Evolutionary conservation across 257 asterid species (phyloP), one percentile per base, ranked within the genome.

Genomic region (Capsicum chinense): DNA sequence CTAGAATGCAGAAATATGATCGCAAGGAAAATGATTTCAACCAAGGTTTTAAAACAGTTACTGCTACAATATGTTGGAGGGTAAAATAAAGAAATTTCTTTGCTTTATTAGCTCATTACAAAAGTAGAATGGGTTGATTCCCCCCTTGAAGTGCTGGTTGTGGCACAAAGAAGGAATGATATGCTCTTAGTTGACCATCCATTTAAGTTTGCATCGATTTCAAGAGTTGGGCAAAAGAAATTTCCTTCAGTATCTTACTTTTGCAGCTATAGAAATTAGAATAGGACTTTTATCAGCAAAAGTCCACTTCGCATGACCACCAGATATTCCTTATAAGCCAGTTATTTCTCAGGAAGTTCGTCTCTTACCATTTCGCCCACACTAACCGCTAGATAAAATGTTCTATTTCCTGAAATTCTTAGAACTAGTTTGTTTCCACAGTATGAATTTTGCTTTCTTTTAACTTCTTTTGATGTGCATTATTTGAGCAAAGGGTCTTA

Each of bases 1-100:
- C 59, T 48, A 11, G n/a, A 73, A 73, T 48, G 80, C 80, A 73
- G 58, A 71, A 73, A 73, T 73, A 73, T 5, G 42, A 73, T 48
- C 3, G 59, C 59, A 48, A 11, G 80, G 59, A 48, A 11, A 73
- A 12, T 11, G 42, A 73, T 73, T 48, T 73, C 80, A 48, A 48
- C 42, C 15, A 48, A 47, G 17, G 80, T 73, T 39, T 48, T 73
- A 19, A 6, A 10, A 48, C n/a, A 19, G n/a, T 13, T 73, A 11
- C 42, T 21, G 59, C 42, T 11, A 73, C 56, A 73, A 48, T 48
- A 68, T 68, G 59, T 73, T 48, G 3, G 59, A 73, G 59, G 42
- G 17, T 19, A 48, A 73, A 47, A 48, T 33, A 5, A 44, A 5
- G 42, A 73, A n/a, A 17, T 11, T 73, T 70, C 4, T 73, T 73